Conservation (phyloP, 1,284 basidiomycete species). For the Austroboletus niveus region DNA sequence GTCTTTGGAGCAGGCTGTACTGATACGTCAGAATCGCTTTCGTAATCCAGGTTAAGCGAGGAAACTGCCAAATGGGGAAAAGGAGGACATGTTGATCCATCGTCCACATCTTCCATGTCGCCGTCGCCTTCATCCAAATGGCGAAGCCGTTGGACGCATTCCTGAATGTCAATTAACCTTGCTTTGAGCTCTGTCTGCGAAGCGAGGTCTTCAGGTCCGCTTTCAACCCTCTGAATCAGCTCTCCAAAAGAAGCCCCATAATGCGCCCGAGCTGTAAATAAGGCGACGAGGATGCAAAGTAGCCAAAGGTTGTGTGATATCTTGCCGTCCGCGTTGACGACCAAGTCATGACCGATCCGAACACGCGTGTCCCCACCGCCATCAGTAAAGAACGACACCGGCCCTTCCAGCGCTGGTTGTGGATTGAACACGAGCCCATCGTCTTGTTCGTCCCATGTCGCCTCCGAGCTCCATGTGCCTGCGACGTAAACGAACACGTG, state of each 20-base stretch:
- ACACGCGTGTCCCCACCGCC: constrained; percentile 1
- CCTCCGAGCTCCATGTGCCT: constrained; percentile 20
- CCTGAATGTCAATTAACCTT: constrained; percentile 27
- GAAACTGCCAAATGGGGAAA: constrained; percentile 21
- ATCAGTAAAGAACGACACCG: constrained; percentile 1
- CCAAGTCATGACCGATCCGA: constrained; percentile 15
- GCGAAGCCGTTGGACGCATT: constrained; percentile 19
- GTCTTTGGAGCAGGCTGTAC: constrained; percentile 8
- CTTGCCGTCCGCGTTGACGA: constrained; percentile 31
- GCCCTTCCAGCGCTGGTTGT: constrained; percentile 1
- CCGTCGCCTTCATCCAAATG: constrained; percentile 10
- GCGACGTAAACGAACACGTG: constrained; percentile 21
- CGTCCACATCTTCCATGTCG: constrained; percentile 16
- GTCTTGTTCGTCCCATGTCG: constrained; percentile 24
- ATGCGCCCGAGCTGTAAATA: constrained; percentile 14
- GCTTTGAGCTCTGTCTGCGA: constrained; percentile 22
- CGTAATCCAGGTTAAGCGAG: constrained; percentile 19
- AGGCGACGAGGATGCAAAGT: constrained; percentile 26
- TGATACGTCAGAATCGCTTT: constrained; percentile 12
- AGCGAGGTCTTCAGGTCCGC: constrained; percentile 9
- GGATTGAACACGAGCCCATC: constrained; percentile 28
- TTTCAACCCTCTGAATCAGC: constrained; percentile 11
- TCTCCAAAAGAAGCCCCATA: constrained; percentile 14
- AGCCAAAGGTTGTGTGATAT: constrained; percentile 33
- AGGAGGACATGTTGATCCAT: constrained; percentile 22